Conservation (phyloP, 163 green algal species). For the Chlamydomonas reinhardtii region DNA sequence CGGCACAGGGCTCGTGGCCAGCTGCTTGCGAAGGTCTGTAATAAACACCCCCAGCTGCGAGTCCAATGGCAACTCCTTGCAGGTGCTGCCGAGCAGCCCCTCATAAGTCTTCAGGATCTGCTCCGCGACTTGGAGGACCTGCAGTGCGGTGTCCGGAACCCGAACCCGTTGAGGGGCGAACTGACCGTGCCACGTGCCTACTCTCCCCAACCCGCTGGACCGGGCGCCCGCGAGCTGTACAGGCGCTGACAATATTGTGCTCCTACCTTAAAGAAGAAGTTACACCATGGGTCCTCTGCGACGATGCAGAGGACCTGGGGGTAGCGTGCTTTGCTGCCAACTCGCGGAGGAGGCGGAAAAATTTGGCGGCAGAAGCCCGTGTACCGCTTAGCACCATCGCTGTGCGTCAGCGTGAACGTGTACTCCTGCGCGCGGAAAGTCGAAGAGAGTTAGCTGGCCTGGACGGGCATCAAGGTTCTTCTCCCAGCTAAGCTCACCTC, state of each 20-base stretch:
- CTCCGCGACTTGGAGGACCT: conserved; percentile 80
- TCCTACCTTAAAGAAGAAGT: conserved; percentile 78
- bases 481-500: conserved; percentile 51
- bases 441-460: neutral
- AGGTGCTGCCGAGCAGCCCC: conserved; percentile 46
- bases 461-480: neutral
- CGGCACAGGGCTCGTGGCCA: conserved; percentile 20
- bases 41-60: conserved; percentile 61
- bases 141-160: neutral
- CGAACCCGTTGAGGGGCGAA: neutral
- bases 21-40: conserved; percentile 46
- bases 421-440: conserved; percentile 65
- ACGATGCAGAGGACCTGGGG: conserved; percentile 83
- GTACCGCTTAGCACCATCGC: conserved; percentile 64
- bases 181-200: too few relatives aligned
- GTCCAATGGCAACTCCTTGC: conserved; percentile 44
- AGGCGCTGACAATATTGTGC: too few relatives aligned
- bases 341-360: conserved; percentile 59
- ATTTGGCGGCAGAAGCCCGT: conserved; percentile 80
- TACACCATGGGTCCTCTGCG: conserved; percentile 70
- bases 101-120: conserved; percentile 69
- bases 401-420: conserved; percentile 72
- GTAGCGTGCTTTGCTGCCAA: conserved; percentile 64
- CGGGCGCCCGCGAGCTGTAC: too few relatives aligned
- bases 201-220: too few relatives aligned